Percentiles rank a stretch among this genome's conserved stretches.
Evolutionary conservation across 164 flowering plant species (phyloP).

Genomic region (Chimonanthus salicifolius): DNA sequence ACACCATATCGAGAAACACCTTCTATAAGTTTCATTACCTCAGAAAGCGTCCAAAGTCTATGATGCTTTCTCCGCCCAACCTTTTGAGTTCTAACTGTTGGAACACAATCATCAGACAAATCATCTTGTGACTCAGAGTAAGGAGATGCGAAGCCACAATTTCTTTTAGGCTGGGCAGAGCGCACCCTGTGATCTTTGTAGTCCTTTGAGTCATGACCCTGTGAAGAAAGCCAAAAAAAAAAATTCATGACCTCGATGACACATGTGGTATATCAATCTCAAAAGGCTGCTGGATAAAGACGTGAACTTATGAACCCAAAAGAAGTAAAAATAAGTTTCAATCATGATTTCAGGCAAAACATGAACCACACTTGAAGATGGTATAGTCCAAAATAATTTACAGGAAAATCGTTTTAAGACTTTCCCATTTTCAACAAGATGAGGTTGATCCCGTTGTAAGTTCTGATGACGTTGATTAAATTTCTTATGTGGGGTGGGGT

Average conservation of each 20-base stretch:
- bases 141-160: conserved; percentile 17
- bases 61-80: conserved; percentile 40
- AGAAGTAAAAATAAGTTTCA: not conserved
- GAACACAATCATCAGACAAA: conserved; percentile 23
- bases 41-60: conserved; percentile 52
- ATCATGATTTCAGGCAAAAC: no score
- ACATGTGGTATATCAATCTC: not conserved
- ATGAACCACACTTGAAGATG: no score
- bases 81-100: conserved; percentile 18
- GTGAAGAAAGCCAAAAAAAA: not conserved
- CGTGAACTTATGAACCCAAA: not conserved
- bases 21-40: conserved; percentile 55
- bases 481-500: no score
- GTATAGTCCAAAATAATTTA: no score
- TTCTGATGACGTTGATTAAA: no score
- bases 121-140: conserved; percentile 27
- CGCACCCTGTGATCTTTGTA: conserved; percentile 18
- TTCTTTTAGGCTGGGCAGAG: conserved; percentile 10
- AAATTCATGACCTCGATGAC: not conserved
- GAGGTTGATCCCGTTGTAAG: no score
- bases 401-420: no score
- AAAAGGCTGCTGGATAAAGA: not conserved
- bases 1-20: conserved; percentile 67
- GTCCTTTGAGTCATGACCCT: conserved; percentile 32
- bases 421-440: no score